phyloP scores from a whole-genome alignment of 371 early-diverging fungal species.

The Saksenaea vasiformis region DNA sequence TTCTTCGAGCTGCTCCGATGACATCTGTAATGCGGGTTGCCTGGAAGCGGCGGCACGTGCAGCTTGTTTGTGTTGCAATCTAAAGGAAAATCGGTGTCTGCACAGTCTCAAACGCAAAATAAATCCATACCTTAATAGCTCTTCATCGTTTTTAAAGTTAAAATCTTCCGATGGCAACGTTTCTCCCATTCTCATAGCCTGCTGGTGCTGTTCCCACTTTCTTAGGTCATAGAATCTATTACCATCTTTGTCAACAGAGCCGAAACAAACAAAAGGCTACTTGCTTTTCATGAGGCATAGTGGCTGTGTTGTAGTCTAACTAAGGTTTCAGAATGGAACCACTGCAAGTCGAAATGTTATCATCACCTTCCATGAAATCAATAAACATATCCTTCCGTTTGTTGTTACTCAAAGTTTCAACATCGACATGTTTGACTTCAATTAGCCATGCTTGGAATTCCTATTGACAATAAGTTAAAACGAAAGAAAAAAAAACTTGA shows the following conservation, averaged over 20 bases:
- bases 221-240: constrained; percentile 56
- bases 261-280: constrained; percentile 19
- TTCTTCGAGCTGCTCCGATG: constrained; percentile 64
- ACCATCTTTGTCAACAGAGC: constrained; percentile 4
- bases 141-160: constrained; percentile 51
- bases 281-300: constrained; percentile 71
- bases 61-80: constrained; percentile 23
- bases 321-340: not conserved
- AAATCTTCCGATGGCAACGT: constrained; percentile 24
- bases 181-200: constrained; percentile 60
- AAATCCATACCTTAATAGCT: constrained; percentile 38
- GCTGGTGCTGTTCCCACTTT: constrained; percentile 62
- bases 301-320: constrained; percentile 73
- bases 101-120: not conserved
- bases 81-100: not conserved
- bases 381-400: constrained; percentile 65
- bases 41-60: constrained; percentile 21
- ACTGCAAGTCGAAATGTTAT: not conserved
- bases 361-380: constrained; percentile 69
- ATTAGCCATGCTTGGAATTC: constrained; percentile 80
- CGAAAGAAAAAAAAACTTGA: not conserved
- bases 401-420: constrained; percentile 54
- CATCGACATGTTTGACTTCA: constrained; percentile 66
- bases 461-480: constrained; percentile 18
- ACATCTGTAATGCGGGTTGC: constrained; percentile 38